These are phyloP conservation scores for Zychaea mexicana DNA, from an alignment of 371 early-diverging fungal genomes.

Conservation along the genomic window DNA sequence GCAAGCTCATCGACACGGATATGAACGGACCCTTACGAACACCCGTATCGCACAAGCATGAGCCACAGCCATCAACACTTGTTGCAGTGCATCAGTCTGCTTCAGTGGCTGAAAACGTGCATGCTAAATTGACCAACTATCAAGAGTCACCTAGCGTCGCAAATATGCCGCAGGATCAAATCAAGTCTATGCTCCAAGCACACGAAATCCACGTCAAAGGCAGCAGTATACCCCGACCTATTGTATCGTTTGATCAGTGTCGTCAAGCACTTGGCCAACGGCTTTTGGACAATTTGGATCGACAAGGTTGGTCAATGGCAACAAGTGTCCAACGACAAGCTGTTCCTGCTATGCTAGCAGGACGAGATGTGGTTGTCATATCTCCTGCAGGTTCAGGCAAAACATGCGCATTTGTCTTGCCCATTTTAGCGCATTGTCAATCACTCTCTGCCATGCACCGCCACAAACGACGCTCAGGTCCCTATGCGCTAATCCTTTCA, in stretches of 20 bases:
- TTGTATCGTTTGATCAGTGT: slow-evolving; percentile 53
- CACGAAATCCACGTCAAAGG: slow-evolving; percentile 54
- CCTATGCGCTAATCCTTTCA: slow-evolving; percentile 58
- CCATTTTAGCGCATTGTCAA: slow-evolving; percentile 53
- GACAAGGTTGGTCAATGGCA: slow-evolving; percentile 47
- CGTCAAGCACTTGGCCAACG: slow-evolving; percentile 29
- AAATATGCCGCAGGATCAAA: slow-evolving; percentile 24
- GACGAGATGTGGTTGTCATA: slow-evolving; percentile 69
- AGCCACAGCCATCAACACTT: not conserved
- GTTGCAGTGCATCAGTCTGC: not conserved
- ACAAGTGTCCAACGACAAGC: slow-evolving; percentile 70
- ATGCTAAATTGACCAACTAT: slow-evolving; percentile 57
- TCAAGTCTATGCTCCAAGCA: slow-evolving; percentile 36
- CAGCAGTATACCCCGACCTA: slow-evolving; percentile 48
- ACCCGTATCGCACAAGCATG: not conserved
- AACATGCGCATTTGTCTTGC: slow-evolving; percentile 57
- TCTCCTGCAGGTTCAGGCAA: slow-evolving; percentile 76
- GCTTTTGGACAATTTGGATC: slow-evolving; percentile 41
- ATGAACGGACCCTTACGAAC: not conserved
- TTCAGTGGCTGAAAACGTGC: slow-evolving; percentile 34
- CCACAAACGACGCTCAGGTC: slow-evolving; percentile 44
- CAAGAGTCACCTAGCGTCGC: slow-evolving; percentile 40
- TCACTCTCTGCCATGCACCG: slow-evolving; percentile 43
- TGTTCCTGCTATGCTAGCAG: slow-evolving; percentile 64
- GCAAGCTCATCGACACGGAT: slow-evolving; percentile 43